Conservation (phyloP, 1,284 basidiomycete genomes). For the Ganoderma boninense region DNA sequence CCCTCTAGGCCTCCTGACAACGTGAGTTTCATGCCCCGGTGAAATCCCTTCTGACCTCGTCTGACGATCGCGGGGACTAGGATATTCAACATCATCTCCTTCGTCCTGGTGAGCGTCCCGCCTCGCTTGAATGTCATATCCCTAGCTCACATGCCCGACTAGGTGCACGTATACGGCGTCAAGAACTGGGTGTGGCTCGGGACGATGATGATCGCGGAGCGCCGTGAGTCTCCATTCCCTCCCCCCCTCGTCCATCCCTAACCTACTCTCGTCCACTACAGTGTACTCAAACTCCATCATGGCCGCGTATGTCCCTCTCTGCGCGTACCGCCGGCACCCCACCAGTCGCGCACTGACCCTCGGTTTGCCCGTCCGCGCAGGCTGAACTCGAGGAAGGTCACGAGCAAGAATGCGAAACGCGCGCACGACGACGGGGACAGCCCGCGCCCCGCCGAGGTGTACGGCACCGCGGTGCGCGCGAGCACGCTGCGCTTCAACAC, state of each 20-base stretch:
- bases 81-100: constrained; percentile 10
- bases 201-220: constrained; percentile 9
- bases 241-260: too few species aligned
- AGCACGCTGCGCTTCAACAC: not conserved
- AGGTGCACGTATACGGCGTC: constrained; percentile 6
- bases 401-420: not conserved
- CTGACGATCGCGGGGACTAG: too few species aligned
- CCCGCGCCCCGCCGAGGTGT: not conserved
- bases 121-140: too few species aligned
- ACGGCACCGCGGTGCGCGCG: constrained; percentile 1
- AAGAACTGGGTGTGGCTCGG: constrained; percentile 1
- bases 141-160: not conserved
- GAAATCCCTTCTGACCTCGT: too few species aligned
- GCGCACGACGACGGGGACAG: not conserved
- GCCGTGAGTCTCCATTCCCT: not conserved
- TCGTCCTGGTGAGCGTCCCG: not conserved
- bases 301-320: not conserved
- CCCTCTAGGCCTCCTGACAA: not conserved
- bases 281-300: constrained; percentile 3
- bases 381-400: not conserved
- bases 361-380: not conserved
- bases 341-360: not conserved
- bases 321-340: too few species aligned
- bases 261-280: not conserved
- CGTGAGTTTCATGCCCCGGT: not conserved